These are phyloP conservation scores for Dipteronia dyeriana DNA, from an alignment of 345 rosid genomes.

Conservation along the genomic window DNA sequence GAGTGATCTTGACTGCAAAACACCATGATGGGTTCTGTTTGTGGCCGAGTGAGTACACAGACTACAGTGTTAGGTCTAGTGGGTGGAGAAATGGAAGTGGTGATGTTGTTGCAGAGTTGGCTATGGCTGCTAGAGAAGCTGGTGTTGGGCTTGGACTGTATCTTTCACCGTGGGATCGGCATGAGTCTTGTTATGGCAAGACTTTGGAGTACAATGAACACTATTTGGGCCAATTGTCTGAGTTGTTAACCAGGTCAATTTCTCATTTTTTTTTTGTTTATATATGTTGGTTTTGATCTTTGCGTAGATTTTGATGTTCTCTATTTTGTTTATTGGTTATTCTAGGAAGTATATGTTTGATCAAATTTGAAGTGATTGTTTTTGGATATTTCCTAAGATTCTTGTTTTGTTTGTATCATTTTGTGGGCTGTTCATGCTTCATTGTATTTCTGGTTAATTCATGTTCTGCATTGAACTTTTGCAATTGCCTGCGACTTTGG, in stretches of 20 bases:
- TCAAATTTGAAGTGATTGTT: not conserved
- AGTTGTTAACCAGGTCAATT: slow-evolving; percentile 70
- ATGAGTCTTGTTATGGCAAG: slow-evolving; percentile 66
- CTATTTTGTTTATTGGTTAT: not conserved
- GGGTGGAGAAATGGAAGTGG: slow-evolving; percentile 69
- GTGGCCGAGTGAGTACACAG: slow-evolving; percentile 78
- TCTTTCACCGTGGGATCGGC: slow-evolving; percentile 96
- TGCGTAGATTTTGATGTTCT: not conserved
- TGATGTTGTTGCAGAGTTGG: slow-evolving; percentile 70
- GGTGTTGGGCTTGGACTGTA: slow-evolving; percentile 70
- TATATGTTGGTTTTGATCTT: not conserved
- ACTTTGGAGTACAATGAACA: slow-evolving; percentile 83
- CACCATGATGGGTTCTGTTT: slow-evolving; percentile 98
- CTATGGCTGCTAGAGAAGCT: slow-evolving; percentile 58
- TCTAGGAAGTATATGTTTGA: not conserved
- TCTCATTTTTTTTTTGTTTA: not conserved
- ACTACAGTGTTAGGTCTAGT: slow-evolving; percentile 73
- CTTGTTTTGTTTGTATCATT: not conserved
- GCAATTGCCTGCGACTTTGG: not conserved
- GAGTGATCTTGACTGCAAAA: slow-evolving; percentile 79
- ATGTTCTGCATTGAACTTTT: not conserved
- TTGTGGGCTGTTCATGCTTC: not conserved
- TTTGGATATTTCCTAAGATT: not conserved
- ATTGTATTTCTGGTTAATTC: not conserved
- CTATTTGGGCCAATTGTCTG: slow-evolving; percentile 85